Percentiles rank a stretch among this genome's conserved stretches.
Evolutionary conservation across 78 protist species (phyloP).

Genomic region (Monosiga brevicollis): DNA sequence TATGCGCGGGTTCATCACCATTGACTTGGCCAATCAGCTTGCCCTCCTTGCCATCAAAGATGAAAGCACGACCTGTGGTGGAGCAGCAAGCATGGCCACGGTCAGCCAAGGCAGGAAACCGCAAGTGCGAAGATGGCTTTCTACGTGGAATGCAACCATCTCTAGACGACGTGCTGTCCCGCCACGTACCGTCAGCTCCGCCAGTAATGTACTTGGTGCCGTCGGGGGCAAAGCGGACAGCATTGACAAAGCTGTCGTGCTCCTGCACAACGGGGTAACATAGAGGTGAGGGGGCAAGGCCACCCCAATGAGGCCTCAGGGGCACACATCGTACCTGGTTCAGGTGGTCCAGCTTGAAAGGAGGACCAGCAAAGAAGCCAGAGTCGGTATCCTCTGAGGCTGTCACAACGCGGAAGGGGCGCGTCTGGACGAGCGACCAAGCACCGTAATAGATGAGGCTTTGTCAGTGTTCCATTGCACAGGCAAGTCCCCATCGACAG

Average conservation of each 20-base stretch:
- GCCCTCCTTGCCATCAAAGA: constrained; percentile 87
- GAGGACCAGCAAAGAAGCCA: constrained; percentile 67
- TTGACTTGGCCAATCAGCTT: constrained; percentile 38
- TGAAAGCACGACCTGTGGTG: background rate
- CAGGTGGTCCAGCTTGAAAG: constrained; percentile 72
- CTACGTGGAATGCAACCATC: background rate
- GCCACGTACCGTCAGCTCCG: constrained; percentile 49
- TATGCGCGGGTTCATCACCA: constrained; percentile 1
- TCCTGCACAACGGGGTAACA: background rate
- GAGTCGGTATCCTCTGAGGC: constrained; percentile 52
- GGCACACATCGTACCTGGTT: constrained; percentile 16
- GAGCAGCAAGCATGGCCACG: background rate
- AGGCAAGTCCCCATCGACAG: no score
- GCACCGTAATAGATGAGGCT: no score
- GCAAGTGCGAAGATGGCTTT: background rate
- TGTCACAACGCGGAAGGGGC: constrained; percentile 85
- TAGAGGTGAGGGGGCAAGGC: background rate
- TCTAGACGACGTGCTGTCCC: background rate
- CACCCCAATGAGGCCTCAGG: no score
- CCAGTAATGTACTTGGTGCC: constrained; percentile 47
- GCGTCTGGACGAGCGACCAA: no score
- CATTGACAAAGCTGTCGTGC: constrained; percentile 61
- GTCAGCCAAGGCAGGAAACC: background rate
- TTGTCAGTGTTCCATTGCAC: no score
- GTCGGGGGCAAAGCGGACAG: constrained; percentile 73